These are phyloP conservation scores for Hemileia vastatrix DNA, from an alignment of 1,284 basidiomycete genomes.

Conservation along the genomic window DNA sequence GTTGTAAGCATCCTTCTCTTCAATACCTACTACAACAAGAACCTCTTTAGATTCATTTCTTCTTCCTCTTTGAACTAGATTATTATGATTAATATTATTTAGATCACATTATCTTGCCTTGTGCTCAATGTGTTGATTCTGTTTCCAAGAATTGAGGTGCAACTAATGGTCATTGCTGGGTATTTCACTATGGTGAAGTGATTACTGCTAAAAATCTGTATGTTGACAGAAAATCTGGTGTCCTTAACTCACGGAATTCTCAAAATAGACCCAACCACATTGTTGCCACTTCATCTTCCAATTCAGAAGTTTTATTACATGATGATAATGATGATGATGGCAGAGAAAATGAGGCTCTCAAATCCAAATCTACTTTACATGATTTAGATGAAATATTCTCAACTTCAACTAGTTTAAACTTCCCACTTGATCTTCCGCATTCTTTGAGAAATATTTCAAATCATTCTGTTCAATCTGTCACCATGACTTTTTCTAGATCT, in stretches of 20 bases:
- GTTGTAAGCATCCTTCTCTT: constrained; percentile 59
- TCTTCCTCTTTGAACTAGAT: no score
- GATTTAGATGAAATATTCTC: not conserved
- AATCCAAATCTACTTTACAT: no score
- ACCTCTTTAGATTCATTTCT: no score
- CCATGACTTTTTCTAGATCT: no score
- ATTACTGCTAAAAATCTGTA: constrained; percentile 61
- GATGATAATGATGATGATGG: no score
- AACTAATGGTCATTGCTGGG: constrained; percentile 73
- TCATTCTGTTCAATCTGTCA: not conserved
- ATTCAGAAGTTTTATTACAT: no score
- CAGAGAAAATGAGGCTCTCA: no score
- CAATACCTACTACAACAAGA: constrained; percentile 16
- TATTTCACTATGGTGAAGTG: constrained; percentile 71
- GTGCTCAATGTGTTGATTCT: constrained; percentile 40
- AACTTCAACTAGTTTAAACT: not conserved
- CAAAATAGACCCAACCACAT: no score
- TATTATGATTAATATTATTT: no score
- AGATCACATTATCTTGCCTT: constrained; percentile 24
- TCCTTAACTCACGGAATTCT: constrained; percentile 50
- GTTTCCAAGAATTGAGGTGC: constrained; percentile 50
- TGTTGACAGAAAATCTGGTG: constrained; percentile 59
- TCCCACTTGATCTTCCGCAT: no score
- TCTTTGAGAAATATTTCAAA: no score
- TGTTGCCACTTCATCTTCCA: no score